A percentile compares a stretch with the other conserved stretches of the same genome.
These are phyloP conservation scores for Discostella stelligera DNA, from an alignment of 352 stramenopile species.

Conservation along the genomic window DNA sequence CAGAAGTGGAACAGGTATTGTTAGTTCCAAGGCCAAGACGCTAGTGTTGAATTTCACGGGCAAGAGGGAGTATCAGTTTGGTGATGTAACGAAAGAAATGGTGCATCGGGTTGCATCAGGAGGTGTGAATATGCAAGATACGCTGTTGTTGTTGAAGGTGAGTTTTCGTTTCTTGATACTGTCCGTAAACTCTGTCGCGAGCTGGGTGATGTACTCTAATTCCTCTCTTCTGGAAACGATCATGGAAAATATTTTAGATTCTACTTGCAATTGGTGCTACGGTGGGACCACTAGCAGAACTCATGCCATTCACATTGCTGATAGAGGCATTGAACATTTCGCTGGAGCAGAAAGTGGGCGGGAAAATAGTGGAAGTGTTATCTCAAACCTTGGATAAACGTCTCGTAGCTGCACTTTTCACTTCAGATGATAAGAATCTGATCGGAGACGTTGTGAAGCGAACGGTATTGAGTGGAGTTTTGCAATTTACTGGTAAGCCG, in stretches of 20 bases:
- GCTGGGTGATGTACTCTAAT: too few species aligned
- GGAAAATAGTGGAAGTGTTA: slow-evolving; percentile 42
- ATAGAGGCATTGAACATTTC: slow-evolving; percentile 58
- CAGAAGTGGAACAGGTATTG: slow-evolving; percentile 38
- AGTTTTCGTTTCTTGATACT: background rate
- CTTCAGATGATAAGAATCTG: slow-evolving; percentile 52
- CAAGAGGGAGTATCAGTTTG: slow-evolving; percentile 53
- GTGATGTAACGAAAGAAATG: slow-evolving; percentile 63
- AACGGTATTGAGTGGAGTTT: slow-evolving; percentile 34
- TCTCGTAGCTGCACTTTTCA: slow-evolving; percentile 55
- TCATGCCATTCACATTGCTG: slow-evolving; percentile 53
- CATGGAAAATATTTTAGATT: slow-evolving; percentile 12
- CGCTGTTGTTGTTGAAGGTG: slow-evolving; percentile 50
- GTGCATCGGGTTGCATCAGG: slow-evolving; percentile 38
- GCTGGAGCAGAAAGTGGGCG: slow-evolving; percentile 42
- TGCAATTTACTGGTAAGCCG: slow-evolving; percentile 48
- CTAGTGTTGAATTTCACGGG: slow-evolving; percentile 51
- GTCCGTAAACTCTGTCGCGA: too few species aligned
- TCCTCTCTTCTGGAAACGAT: background rate
- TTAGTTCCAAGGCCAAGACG: slow-evolving; percentile 38
- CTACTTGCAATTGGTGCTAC: slow-evolving; percentile 48
- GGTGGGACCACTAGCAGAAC: slow-evolving; percentile 42
- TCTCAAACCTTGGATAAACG: slow-evolving; percentile 47
- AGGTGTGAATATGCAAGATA: slow-evolving; percentile 58
- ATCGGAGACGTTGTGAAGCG: slow-evolving; percentile 64